Conservation (phyloP, 73 alveolate species). For the Stentor coeruleus region DNA sequence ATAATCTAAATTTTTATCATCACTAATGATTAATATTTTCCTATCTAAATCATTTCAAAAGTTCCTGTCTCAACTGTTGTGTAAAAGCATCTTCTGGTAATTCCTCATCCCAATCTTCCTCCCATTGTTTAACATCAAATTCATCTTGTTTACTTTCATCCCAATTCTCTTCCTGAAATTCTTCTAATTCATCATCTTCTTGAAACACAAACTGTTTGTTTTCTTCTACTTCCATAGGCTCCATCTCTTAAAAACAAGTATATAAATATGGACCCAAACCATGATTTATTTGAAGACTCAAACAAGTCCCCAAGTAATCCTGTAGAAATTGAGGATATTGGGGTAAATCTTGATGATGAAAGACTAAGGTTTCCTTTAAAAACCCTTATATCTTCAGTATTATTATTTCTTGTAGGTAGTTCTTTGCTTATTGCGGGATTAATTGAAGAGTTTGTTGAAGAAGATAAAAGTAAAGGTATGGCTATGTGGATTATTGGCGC, state of each 20-base stretch:
- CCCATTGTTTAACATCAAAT: neutral
- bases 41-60: no score
- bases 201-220: neutral
- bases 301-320: no score
- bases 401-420: slow-evolving; percentile 3
- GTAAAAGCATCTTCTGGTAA: neutral
- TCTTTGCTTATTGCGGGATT: neutral
- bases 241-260: no score
- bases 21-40: no score
- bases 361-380: slow-evolving; percentile 11
- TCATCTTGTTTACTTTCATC: neutral
- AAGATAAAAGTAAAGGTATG: slow-evolving; percentile 24
- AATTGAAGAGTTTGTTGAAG: slow-evolving; percentile 8
- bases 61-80: neutral
- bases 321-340: neutral
- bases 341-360: neutral
- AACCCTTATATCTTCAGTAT: neutral
- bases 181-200: neutral
- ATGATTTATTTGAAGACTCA: no score
- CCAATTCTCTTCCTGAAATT: neutral
- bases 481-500: slow-evolving; percentile 10
- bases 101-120: neutral
- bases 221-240: neutral
- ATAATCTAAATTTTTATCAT: no score
- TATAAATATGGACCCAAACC: no score